Base-by-base conservation (phyloP, 2,329 filamentous ascomycete species). In the Alternaria burnsii region DNA sequence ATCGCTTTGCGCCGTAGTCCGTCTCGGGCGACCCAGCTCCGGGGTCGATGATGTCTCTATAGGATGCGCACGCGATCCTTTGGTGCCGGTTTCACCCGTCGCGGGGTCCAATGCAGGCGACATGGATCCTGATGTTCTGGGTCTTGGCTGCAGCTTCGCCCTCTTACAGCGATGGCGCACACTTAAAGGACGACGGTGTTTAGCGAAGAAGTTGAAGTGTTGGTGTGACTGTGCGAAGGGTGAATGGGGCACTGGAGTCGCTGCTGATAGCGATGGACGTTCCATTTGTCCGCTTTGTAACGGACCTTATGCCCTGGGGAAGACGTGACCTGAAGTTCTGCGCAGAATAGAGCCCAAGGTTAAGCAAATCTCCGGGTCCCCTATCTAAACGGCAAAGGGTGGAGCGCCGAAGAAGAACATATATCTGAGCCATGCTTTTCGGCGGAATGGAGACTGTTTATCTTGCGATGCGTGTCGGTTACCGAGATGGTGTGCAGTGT, bases 251-350 rank as follows among this genome's bases (percentile, higher is more conserved):
- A 69, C 56, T 46, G 66, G 58, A 58, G 66, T 47, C 56, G 65
- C 61, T 66, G 70, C 59, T 69, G 72, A 71, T 65, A 69, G 63
- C 61, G 69, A 69, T 69, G 64, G 44, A 50, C 62, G 62, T 70
- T 78, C 75, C 76, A 77, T 78, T 70, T 77, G 75, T 68, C 75
- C 76, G 75, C 69, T 73, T 73, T 70, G 67, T 70, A 58, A 71
- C 67, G 71, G 70, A 66, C 64, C 62, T 67, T 62, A 63, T 67
- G 63, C 55, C 65, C 59, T 63, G 66, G 68, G 66, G 52, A 69
- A 74, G 65, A 73, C 69, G 74, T 76, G 74, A 74, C 76, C 66
- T 69, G 68, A 67, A 70, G 70, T 78, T 74, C 76, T 69, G 75
- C 75, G 76, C 62, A 78, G 65, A 76, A 75, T 76, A 66, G 72